phyloP scores from a whole-genome alignment of 2,329 filamentous ascomycete species.

The Botrytis byssoidea region DNA sequence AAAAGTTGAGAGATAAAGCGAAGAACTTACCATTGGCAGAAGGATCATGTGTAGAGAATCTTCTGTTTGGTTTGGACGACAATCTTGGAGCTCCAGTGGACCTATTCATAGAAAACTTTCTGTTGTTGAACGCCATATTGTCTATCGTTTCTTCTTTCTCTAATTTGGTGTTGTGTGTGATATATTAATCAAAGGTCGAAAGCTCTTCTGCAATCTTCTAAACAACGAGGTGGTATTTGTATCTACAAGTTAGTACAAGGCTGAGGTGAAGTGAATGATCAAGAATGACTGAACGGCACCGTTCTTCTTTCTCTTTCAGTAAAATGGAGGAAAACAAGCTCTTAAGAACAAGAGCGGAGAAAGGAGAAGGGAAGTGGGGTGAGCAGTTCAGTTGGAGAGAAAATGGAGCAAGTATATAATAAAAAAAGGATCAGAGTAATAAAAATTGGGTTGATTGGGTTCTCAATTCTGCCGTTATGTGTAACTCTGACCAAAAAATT shows the following conservation, averaged over 20 bases:
- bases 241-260: neutral
- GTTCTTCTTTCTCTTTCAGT: neutral
- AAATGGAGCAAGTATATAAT: neutral
- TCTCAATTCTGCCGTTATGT: neutral
- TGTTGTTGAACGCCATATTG: constrained; percentile 47
- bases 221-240: neutral
- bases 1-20: neutral
- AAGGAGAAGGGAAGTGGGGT: neutral
- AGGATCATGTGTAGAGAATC: constrained; percentile 60
- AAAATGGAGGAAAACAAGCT: neutral
- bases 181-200: neutral
- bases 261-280: constrained; percentile 13
- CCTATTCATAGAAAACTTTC: constrained; percentile 67
- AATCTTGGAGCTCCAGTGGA: constrained; percentile 61
- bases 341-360: constrained; percentile 1
- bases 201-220: neutral
- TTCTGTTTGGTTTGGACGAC: constrained; percentile 43
- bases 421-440: neutral
- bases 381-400: neutral
- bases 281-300: neutral
- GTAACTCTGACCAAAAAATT: neutral
- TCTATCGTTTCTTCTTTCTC: neutral
- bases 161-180: neutral
- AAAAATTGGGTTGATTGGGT: neutral
- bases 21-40: constrained; percentile 51